A percentile compares a stretch with the other conserved stretches of the same genome.
These are phyloP conservation scores for Barnettozyma populi DNA, from an alignment of 805 yeast species.

Conservation along the genomic window DNA sequence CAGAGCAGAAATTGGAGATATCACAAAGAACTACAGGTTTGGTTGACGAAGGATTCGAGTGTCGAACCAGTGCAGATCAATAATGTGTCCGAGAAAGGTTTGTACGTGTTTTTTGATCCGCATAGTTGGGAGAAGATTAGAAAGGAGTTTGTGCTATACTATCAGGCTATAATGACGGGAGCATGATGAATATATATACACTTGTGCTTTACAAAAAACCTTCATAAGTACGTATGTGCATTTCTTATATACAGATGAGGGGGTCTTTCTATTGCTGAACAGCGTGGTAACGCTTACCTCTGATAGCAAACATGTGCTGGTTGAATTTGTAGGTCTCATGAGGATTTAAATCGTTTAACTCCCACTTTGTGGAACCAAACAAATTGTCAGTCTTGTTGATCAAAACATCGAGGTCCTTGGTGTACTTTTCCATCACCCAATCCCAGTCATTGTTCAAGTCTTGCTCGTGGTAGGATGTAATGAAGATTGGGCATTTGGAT, in stretches of 20 bases:
- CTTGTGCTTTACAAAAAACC: neutral
- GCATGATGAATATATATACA: neutral
- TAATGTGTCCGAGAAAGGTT: slow-evolving; percentile 86
- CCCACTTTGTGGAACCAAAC: slow-evolving; percentile 90
- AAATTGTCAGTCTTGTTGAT: slow-evolving; percentile 68
- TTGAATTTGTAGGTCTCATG: slow-evolving; percentile 92
- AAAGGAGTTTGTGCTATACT: slow-evolving; percentile 55
- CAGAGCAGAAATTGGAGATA: slow-evolving; percentile 94
- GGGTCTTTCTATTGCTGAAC: slow-evolving; percentile 28
- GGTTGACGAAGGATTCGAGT: slow-evolving; percentile 92
- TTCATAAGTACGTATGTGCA: slow-evolving; percentile 1
- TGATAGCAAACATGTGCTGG: slow-evolving; percentile 81
- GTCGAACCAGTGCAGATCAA: slow-evolving; percentile 81
- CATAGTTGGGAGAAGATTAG: slow-evolving; percentile 93
- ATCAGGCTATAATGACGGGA: slow-evolving; percentile 52
- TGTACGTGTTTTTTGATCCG: slow-evolving; percentile 92
- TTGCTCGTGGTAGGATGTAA: slow-evolving; percentile 80
- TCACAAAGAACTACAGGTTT: slow-evolving; percentile 90
- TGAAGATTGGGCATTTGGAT: slow-evolving; percentile 86
- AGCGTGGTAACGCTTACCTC: slow-evolving; percentile 97
- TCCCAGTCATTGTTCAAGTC: slow-evolving; percentile 67
- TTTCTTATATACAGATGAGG: slow-evolving; percentile 1
- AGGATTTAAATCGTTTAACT: slow-evolving; percentile 85
- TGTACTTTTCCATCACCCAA: slow-evolving; percentile 62
- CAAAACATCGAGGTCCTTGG: slow-evolving; percentile 74